Evolutionary conservation across 805 yeast species (phyloP), one percentile per base, ranked within the genome.

Genomic region (Starmerella geochares): DNA sequence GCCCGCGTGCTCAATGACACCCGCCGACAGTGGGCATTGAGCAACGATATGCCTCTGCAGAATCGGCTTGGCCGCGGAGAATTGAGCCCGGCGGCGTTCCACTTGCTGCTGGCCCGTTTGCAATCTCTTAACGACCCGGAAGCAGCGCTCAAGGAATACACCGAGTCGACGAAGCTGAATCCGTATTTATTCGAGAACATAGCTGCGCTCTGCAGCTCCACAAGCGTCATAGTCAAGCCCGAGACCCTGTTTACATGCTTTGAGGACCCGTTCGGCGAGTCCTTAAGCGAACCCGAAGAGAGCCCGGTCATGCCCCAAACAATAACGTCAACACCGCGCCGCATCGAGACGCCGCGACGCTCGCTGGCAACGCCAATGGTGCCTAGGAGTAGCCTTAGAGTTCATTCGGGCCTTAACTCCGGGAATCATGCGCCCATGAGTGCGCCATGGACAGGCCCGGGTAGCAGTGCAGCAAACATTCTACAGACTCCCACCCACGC

Each of bases 141-240:
- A 4, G 76, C 78, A 50, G 80, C 92, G 50, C 74, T 83, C 0
- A 66, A 81, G 43, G 76, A 78, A 59, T 84, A 81, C 62, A 74
- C 85, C 0, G 77, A 75, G 55, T 85, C 90, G 0, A 71, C 86
- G 50, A 77, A 78, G 52, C 66, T 73, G 54, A 84, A 92, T 62
- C 95, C 94, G 16, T 85, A 72, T 61, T 73, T 86, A 36, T 86
- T 92, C 76, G 96, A 86, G 61, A 86, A 96, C 0, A 80, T 86
- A 55, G 86, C 81, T 56, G 80, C 81, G 38, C 68, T 92, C 43
- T 79, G 86, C 58, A 71, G 73, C 43, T 68, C 82, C 67, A 44
- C 54, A 1, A 92, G 94, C 11, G 85, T 82, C 17, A 76, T 76
- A 51, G 73, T 86, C 17, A 77, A 79, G 51, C 78, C 81, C 5